phyloP scores from a whole-genome alignment of 139 green algal genomes.

The Zygnema circumcarinatum region DNA sequence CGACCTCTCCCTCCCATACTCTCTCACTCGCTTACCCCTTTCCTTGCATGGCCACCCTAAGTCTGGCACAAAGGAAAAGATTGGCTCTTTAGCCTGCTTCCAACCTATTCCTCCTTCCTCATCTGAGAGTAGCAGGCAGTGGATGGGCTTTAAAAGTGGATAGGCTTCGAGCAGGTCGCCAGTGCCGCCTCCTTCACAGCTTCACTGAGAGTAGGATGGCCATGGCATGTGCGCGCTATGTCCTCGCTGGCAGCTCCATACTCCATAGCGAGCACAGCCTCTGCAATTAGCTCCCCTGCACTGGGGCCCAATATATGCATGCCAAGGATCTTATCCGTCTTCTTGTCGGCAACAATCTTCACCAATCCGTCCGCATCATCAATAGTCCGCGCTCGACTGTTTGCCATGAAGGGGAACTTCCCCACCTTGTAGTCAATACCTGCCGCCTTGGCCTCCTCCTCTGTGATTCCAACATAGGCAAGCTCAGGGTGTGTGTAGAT shows the following conservation, averaged over 20 bases:
- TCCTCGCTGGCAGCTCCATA: conserved; percentile 88
- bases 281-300: conserved; percentile 84
- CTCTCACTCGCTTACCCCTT: background rate
- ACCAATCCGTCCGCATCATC: conserved; percentile 82
- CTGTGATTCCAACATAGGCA: conserved; percentile 81
- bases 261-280: conserved; percentile 90
- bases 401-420: conserved; percentile 98
- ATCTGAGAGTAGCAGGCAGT: background rate
- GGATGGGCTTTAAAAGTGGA: conserved; percentile 81
- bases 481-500: conserved; percentile 98
- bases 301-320: conserved; percentile 93
- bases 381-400: conserved; percentile 88
- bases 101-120: background rate
- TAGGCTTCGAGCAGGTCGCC: conserved; percentile 85
- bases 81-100: background rate
- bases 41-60: too few species aligned
- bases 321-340: conserved; percentile 95
- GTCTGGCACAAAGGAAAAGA: background rate
- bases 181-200: conserved; percentile 97
- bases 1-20: background rate
- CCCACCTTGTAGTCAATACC: conserved; percentile 82
- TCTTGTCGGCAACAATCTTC: conserved; percentile 90
- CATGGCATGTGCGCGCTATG: conserved; percentile 96
- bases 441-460: conserved; percentile 81
- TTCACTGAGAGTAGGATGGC: conserved; percentile 95